phyloP scores from a whole-genome alignment of 2,329 filamentous ascomycete species.

The Teratosphaeria gauchensis region DNA sequence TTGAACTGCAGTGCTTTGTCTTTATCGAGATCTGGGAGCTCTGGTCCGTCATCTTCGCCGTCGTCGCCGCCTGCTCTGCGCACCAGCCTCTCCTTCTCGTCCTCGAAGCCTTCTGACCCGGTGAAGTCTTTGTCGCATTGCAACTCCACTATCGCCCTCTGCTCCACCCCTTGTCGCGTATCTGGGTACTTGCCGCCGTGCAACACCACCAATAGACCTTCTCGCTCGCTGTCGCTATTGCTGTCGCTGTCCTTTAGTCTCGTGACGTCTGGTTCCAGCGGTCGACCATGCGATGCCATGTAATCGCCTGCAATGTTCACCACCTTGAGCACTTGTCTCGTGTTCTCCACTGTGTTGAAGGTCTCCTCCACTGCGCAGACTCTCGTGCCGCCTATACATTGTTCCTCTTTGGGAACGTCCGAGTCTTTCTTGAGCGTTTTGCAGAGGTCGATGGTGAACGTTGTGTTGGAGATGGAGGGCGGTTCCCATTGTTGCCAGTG shows the following conservation, averaged over 20 bases:
- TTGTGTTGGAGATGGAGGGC: conserved; percentile 57
- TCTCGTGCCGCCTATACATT: conserved; percentile 55
- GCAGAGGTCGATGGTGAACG: conserved; percentile 75
- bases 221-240: conserved; percentile 54
- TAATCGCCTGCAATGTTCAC: conserved; percentile 70
- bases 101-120: conserved; percentile 62
- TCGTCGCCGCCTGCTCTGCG: conserved; percentile 16
- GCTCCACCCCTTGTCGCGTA: conserved; percentile 44
- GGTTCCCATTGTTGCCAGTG: conserved; percentile 42
- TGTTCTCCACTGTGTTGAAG: conserved; percentile 34
- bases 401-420: conserved; percentile 45
- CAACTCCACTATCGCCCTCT: conserved; percentile 77
- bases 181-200: conserved; percentile 46
- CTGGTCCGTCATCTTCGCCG: conserved; percentile 24
- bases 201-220: conserved; percentile 64
- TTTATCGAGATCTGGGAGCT: conserved; percentile 36
- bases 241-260: conserved; percentile 57
- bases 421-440: conserved; percentile 53
- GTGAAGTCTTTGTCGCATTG: conserved; percentile 64
- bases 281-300: conserved; percentile 45
- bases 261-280: conserved; percentile 56
- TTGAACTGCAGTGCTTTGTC: conserved; percentile 63
- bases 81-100: conserved; percentile 21
- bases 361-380: conserved; percentile 66
- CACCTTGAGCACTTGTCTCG: conserved; percentile 31